Evolutionary conservation across 805 yeast genomes (phyloP).

Genomic region (Pichia insulana): DNA sequence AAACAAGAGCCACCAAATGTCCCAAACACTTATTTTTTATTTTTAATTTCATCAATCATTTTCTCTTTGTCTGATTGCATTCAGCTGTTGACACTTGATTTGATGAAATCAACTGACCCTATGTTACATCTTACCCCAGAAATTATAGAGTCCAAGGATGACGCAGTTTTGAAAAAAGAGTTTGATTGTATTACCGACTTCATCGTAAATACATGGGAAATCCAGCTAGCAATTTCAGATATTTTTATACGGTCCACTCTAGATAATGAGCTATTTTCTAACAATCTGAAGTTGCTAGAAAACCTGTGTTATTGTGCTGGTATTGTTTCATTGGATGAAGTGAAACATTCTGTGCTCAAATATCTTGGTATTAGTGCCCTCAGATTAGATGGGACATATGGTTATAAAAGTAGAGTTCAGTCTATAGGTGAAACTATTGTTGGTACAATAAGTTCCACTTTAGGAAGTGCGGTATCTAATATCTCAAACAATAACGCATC

Average conservation of each 20-base stretch:
- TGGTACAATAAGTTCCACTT: constrained; percentile 39
- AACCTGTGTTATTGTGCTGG: constrained; percentile 80
- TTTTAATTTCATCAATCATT: constrained; percentile 46
- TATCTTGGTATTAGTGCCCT: constrained; percentile 39
- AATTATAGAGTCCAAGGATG: constrained; percentile 11
- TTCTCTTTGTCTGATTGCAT: constrained; percentile 60
- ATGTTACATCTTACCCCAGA: background rate
- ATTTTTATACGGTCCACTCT: constrained; percentile 55
- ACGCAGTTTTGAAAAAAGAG: constrained; percentile 8
- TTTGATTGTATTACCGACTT: constrained; percentile 20
- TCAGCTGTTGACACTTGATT: constrained; percentile 40
- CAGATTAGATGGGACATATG: constrained; percentile 28
- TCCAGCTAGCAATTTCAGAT: constrained; percentile 36
- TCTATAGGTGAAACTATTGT: constrained; percentile 45
- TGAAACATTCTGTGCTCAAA: constrained; percentile 51
- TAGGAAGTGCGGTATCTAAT: constrained; percentile 30
- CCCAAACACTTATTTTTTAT: constrained; percentile 54
- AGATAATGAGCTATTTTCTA: constrained; percentile 64
- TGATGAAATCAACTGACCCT: constrained; percentile 15
- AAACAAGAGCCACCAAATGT: constrained; percentile 66
- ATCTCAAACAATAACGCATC: constrained; percentile 12
- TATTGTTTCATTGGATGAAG: constrained; percentile 43
- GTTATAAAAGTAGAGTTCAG: constrained; percentile 28
- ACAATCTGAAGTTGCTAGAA: constrained; percentile 64
- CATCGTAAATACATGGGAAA: constrained; percentile 29